phyloP scores from a whole-genome alignment of 2,329 filamentous ascomycete species.

The Coniochaeta sp. region DNA sequence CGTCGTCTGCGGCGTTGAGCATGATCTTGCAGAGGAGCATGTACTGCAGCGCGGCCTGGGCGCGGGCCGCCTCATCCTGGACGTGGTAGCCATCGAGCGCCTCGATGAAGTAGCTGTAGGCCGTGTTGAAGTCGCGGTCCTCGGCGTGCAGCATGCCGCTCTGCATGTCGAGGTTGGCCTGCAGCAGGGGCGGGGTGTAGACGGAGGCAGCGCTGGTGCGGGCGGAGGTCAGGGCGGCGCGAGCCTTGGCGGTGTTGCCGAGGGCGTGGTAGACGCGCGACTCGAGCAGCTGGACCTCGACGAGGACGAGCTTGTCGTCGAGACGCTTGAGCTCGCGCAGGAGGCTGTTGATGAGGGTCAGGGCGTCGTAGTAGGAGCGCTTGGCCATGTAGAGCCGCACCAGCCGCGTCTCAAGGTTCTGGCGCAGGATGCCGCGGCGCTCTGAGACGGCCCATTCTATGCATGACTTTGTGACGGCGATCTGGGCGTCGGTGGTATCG shows the following conservation, averaged over 20 bases:
- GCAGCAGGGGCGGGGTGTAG: constrained; percentile 90
- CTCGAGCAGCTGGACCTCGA: constrained; percentile 96
- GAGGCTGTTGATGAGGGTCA: constrained; percentile 93
- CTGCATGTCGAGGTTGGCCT: constrained; percentile 98
- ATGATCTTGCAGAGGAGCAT: constrained; percentile 99
- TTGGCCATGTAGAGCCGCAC: constrained; percentile 95
- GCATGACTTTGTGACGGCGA: constrained; percentile 93
- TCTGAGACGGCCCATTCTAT: constrained; percentile 98
- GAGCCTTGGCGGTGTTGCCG: constrained; percentile 92
- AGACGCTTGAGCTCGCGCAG: constrained; percentile 95
- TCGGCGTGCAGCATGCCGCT: constrained; percentile 98
- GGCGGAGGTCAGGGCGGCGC: constrained; percentile 88
- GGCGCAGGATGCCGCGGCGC: constrained; percentile 89
- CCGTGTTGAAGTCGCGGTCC: constrained; percentile 98
- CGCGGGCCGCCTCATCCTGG: constrained; percentile 79
- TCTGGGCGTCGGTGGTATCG: constrained; percentile 89
- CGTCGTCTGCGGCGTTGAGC: constrained; percentile 94
- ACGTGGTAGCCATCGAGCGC: constrained; percentile 94
- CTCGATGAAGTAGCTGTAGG: constrained; percentile 98
- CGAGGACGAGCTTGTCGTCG: constrained; percentile 95
- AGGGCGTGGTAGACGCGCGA: constrained; percentile 96
- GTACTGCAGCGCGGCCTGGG: constrained; percentile 97
- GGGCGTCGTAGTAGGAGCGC: constrained; percentile 93
- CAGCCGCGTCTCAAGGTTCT: constrained; percentile 94
- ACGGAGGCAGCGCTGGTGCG: constrained; percentile 94